Evolutionary conservation across 148 eudicot genomes (phyloP), one percentile per base, ranked within the genome.

Genomic region (Mesembryanthemum crystallinum): DNA sequence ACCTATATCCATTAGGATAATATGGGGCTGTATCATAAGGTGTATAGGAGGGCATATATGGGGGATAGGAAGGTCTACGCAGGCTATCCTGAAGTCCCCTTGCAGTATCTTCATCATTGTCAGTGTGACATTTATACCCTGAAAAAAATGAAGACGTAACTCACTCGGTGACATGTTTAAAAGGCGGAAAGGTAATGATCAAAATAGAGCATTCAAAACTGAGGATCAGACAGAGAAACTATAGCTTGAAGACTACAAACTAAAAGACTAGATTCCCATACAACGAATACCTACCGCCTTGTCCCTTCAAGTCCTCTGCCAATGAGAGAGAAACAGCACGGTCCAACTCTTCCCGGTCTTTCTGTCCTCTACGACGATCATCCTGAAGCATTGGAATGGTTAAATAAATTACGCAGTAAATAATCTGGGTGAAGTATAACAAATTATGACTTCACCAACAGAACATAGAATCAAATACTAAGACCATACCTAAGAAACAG

Each of bases 291-390:
- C 45, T 82, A 95, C 98, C 93, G 64, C 84, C 73, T 75, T 88
- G 92, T 81, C 88, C 86, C 80, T 84, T 89, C 65, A 82, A 79
- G 79, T 84, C 97, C 79, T 91, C 96, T 51, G 86, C 84, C 82
- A 89, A 71, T 71, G 98, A 94, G 51, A 86, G 93, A 28, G 92
- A 89, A 67, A 88, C 76, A 35, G 92, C 88, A 77, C 85, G 92
- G 74, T 91, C 91, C 70, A 86, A 75, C 71, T 91, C 99, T 82
- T 89, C 97, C 61, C 79, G 84, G 39, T 89, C 91, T 80, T 80
- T 89, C 35, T 77, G 82, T 65, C 90, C 67, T 80, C 86, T 87
- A 14, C 88, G 67, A n/a, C 83, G 87, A 64, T 88, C 96, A 85
- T 86, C 93, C 99, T 96, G 82, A 77, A 42, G n/a, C 60, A 80